Percentiles rank a stretch among this genome's conserved stretches.
phyloP scores from a whole-genome alignment of 1,284 basidiomycete species.

The Lentinula novae-zelandiae region DNA sequence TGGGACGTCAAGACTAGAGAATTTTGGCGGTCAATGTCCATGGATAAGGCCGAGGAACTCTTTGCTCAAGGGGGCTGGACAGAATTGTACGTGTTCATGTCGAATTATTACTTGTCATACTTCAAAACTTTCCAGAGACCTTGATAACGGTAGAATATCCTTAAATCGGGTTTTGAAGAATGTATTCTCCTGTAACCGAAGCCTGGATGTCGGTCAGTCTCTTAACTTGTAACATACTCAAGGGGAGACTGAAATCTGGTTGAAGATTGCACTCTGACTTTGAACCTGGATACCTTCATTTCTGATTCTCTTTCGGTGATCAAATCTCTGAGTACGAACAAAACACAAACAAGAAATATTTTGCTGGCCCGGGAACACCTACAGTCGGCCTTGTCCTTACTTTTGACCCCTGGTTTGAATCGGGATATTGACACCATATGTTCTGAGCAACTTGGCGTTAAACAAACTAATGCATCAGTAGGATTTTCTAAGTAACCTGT shows the following conservation, averaged over 20 bases:
- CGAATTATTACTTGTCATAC: neutral
- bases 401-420: conserved; percentile 51
- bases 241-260: neutral
- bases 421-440: conserved; percentile 66
- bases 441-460: conserved; percentile 41
- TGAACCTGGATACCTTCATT: conserved; percentile 47
- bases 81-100: conserved; percentile 48
- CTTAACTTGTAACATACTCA: neutral
- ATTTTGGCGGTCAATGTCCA: conserved; percentile 79
- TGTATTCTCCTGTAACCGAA: neutral
- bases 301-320: conserved; percentile 42
- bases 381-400: conserved; percentile 40
- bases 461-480: conserved; percentile 30
- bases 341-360: conserved; percentile 36
- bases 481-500: conserved; percentile 48
- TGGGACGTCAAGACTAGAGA: conserved; percentile 89
- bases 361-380: conserved; percentile 39
- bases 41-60: conserved; percentile 76
- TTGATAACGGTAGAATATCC: neutral
- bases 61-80: conserved; percentile 69
- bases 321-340: conserved; percentile 43
- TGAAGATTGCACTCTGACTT: conserved; percentile 39
- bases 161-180: neutral
- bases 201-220: conserved; percentile 9
- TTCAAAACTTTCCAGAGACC: neutral